Percentiles rank a stretch among this genome's conserved stretches.
phyloP scores from a whole-genome alignment of 2,329 filamentous ascomycete genomes.

The Scortechinia acanthostroma region DNA sequence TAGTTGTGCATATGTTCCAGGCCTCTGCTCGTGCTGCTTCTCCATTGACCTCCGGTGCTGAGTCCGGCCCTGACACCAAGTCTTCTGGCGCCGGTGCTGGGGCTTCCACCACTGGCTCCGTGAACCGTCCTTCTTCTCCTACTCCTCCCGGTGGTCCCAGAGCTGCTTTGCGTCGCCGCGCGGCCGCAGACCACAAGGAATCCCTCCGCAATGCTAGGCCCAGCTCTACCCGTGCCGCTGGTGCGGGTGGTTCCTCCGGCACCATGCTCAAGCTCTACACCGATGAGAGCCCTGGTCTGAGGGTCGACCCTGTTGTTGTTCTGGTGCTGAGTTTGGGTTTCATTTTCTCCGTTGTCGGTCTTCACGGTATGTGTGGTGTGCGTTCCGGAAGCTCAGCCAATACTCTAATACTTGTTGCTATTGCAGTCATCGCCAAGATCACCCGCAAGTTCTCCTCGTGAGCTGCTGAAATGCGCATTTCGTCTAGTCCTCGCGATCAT shows the following conservation, averaged over 20 bases:
- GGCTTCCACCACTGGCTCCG: conserved; percentile 48
- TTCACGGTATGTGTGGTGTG: conserved; percentile 70
- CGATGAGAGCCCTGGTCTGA: conserved; percentile 91
- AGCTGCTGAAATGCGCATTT: no score
- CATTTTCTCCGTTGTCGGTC: conserved; percentile 95
- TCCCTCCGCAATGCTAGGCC: conserved; percentile 90
- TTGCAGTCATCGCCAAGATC: conserved; percentile 84
- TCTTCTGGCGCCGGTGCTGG: conserved; percentile 36
- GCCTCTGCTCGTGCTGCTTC: conserved; percentile 32
- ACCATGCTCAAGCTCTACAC: conserved; percentile 99
- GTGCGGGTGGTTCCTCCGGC: conserved; percentile 90
- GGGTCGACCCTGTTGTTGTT: conserved; percentile 96
- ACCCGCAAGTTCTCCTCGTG: conserved; percentile 70
- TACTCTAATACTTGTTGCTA: conserved; percentile 11
- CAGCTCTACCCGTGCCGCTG: conserved; percentile 84
- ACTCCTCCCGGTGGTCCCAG: conserved; percentile 87
- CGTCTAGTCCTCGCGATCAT: no score
- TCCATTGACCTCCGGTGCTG: conserved; percentile 27
- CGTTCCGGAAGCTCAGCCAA: no score
- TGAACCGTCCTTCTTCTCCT: conserved; percentile 76
- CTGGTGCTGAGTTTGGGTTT: conserved; percentile 93
- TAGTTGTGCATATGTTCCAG: not conserved
- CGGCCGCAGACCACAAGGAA: conserved; percentile 94
- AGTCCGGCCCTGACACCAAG: conserved; percentile 21
- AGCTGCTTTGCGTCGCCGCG: conserved; percentile 88